Conservation (phyloP, 139 green algal species). For the Coelastrella sp. region DNA sequence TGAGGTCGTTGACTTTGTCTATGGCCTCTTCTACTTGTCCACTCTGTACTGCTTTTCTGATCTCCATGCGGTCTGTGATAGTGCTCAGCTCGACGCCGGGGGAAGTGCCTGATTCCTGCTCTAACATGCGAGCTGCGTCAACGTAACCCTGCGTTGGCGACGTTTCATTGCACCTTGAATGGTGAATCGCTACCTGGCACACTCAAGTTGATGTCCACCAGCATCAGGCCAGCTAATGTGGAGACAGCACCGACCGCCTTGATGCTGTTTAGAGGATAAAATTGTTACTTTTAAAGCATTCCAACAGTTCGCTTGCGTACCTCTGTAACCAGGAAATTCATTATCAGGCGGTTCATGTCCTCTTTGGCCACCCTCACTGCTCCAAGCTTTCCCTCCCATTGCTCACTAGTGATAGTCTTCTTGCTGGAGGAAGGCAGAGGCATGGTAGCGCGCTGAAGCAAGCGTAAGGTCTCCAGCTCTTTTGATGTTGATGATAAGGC, state of each 20-base stretch:
- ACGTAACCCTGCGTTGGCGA: constrained; percentile 87
- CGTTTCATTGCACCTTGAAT: too few species aligned
- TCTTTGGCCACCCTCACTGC: constrained; percentile 82
- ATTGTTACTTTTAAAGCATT: too few species aligned
- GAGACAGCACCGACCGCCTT: too few species aligned
- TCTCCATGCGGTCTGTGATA: constrained; percentile 92
- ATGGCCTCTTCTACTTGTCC: constrained; percentile 89
- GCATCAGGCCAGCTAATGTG: too few species aligned
- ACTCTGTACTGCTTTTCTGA: constrained; percentile 87
- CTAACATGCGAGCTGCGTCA: constrained; percentile 91
- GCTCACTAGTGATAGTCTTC: constrained; percentile 53
- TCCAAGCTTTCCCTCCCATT: constrained; percentile 87
- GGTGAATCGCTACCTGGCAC: too few species aligned
- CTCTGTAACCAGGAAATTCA: constrained; percentile 99
- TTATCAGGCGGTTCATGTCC: constrained; percentile 95
- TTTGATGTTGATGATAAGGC: too few species aligned
- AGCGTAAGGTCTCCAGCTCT: too few species aligned
- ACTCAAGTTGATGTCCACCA: too few species aligned
- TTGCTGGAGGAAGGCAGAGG: constrained; percentile 20
- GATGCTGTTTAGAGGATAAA: too few species aligned
- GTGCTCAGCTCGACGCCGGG: constrained; percentile 81
- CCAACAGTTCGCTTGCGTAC: constrained; percentile 52
- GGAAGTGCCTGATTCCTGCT: constrained; percentile 84
- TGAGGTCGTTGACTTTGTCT: constrained; percentile 92
- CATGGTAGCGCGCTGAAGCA: neutral